These are phyloP conservation scores for Penicillium herquei DNA, from an alignment of 495 filamentous ascomycete genomes.

Conservation along the genomic window DNA sequence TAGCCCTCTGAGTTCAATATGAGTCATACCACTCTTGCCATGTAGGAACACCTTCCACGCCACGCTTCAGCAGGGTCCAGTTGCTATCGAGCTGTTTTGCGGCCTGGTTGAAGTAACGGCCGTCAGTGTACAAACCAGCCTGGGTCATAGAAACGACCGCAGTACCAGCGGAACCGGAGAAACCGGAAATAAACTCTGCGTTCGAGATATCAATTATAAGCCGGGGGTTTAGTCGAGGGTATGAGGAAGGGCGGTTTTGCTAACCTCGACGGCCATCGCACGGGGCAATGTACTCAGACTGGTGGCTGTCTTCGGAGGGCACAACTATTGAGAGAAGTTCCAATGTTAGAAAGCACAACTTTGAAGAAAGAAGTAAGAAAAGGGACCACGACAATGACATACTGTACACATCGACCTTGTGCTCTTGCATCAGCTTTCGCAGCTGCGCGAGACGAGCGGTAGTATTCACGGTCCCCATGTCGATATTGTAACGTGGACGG, in stretches of 20 bases:
- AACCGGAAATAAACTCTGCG: slow-evolving; percentile 83
- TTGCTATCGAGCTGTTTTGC: slow-evolving; percentile 87
- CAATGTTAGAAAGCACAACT: slow-evolving; percentile 13
- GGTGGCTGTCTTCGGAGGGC: slow-evolving; percentile 95
- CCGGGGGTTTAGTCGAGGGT: neutral
- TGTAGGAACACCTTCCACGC: slow-evolving; percentile 87
- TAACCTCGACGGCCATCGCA: slow-evolving; percentile 87
- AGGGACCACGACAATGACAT: slow-evolving; percentile 29
- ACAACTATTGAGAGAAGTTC: slow-evolving; percentile 61
- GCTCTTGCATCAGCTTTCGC: slow-evolving; percentile 82
- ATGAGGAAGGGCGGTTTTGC: slow-evolving; percentile 11
- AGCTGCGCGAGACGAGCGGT: slow-evolving; percentile 72
- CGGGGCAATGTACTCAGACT: slow-evolving; percentile 95
- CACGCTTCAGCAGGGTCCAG: slow-evolving; percentile 91
- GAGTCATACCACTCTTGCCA: slow-evolving; percentile 93
- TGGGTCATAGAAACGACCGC: slow-evolving; percentile 84
- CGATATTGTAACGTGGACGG: slow-evolving; percentile 40
- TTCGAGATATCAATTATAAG: slow-evolving; percentile 10
- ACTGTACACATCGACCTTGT: slow-evolving; percentile 93
- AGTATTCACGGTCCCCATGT: slow-evolving; percentile 86
- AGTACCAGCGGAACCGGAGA: slow-evolving; percentile 92
- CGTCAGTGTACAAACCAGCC: slow-evolving; percentile 91
- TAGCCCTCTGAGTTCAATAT: neutral
- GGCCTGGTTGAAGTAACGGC: slow-evolving; percentile 98
- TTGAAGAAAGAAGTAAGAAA: neutral